Conservation (phyloP, 371 early-diverging fungal genomes). For the Conidiobolus incongruus region DNA sequence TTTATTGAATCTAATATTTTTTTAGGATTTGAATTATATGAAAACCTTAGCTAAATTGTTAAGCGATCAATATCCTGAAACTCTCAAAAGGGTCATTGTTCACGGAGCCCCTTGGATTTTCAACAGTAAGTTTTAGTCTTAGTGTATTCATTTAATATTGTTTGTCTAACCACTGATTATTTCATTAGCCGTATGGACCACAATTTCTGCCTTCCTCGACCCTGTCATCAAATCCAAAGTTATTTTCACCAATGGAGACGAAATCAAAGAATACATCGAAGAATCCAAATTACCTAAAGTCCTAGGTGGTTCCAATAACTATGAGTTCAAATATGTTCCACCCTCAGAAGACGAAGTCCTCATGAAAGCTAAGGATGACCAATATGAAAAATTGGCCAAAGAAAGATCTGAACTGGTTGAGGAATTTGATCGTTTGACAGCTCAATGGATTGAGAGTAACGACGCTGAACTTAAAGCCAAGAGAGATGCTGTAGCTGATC, state of each 20-base stretch:
- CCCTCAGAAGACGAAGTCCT: slow-evolving; percentile 7
- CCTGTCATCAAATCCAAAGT: slow-evolving; percentile 80
- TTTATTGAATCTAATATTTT: too few relatives aligned
- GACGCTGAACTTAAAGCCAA: too few relatives aligned
- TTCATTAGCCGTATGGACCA: slow-evolving; percentile 61
- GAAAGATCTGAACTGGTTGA: too few relatives aligned
- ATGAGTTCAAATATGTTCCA: slow-evolving; percentile 11
- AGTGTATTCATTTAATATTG: neutral
- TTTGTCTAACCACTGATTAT: slow-evolving; percentile 43
- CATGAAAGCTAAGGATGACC: too few relatives aligned
- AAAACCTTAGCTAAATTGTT: too few relatives aligned
- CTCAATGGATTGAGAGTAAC: too few relatives aligned
- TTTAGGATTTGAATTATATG: too few relatives aligned
- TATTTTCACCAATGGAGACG: slow-evolving; percentile 34
- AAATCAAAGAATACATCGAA: slow-evolving; percentile 31
- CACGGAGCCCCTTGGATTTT: slow-evolving; percentile 82
- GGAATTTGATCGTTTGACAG: too few relatives aligned
- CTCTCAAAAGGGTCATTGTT: slow-evolving; percentile 47
- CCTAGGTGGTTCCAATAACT: slow-evolving; percentile 13
- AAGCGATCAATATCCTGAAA: slow-evolving; percentile 59
- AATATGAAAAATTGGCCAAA: too few relatives aligned
- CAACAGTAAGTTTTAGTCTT: slow-evolving; percentile 17
- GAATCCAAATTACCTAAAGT: slow-evolving; percentile 10
- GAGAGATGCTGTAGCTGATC: too few relatives aligned
- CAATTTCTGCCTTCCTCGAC: slow-evolving; percentile 67